Conservation (phyloP, 2,329 filamentous ascomycete genomes). For the Fusarium pseudograminearum region DNA sequence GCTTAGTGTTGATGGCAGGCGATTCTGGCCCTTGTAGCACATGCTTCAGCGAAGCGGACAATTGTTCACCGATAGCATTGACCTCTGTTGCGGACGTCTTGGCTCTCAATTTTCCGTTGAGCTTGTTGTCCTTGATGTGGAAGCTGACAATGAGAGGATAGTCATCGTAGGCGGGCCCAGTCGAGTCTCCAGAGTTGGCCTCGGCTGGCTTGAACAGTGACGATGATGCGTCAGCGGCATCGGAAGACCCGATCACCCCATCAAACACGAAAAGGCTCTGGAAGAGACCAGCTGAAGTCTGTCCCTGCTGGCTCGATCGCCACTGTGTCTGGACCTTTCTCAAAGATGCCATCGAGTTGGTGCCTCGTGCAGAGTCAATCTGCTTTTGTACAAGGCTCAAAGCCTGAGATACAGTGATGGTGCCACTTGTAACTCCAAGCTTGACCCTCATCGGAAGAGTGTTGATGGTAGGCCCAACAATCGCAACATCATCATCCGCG, state of each 20-base stretch:
- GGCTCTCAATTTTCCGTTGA: constrained; percentile 18
- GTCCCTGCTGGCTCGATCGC: background rate
- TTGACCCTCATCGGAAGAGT: constrained; percentile 15
- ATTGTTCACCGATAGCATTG: background rate
- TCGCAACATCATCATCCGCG: background rate
- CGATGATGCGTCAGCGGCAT: background rate
- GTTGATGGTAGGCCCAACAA: constrained; percentile 22
- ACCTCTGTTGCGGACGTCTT: background rate
- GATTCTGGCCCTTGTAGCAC: background rate
- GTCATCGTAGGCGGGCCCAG: constrained; percentile 22
- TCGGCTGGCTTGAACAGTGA: background rate
- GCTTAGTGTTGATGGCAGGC: background rate
- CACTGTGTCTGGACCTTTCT: constrained; percentile 19
- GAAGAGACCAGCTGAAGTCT: constrained; percentile 1
- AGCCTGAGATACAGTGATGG: background rate
- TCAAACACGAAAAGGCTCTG: constrained; percentile 33
- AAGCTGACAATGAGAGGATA: constrained; percentile 30
- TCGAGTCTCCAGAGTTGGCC: background rate
- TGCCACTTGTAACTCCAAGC: rapidly evolving
- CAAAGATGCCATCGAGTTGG: constrained; percentile 23
- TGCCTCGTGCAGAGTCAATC: constrained; percentile 14
- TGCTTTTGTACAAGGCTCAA: background rate
- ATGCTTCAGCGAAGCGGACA: background rate
- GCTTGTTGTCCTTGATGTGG: constrained; percentile 8
- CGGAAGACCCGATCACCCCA: background rate